These are phyloP conservation scores for Micractinium sp. DNA, from an alignment of 139 green algal species.

Conservation along the genomic window DNA sequence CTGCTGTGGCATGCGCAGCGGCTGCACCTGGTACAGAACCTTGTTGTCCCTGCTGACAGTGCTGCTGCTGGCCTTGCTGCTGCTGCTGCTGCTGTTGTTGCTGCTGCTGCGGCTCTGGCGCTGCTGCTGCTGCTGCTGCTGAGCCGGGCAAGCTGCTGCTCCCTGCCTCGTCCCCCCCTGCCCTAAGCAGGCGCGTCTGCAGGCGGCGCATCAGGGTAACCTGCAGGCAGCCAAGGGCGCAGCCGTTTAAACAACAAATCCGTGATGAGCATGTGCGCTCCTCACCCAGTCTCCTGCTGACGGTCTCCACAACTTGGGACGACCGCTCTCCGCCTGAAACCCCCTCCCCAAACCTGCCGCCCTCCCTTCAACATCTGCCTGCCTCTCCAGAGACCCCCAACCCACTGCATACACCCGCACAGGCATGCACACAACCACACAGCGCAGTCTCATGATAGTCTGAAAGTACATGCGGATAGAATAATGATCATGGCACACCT, in stretches of 20 bases:
- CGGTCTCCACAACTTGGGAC: background rate
- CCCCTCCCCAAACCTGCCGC: too few relatives aligned
- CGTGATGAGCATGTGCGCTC: background rate
- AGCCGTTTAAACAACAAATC: background rate
- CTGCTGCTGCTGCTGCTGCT: background rate
- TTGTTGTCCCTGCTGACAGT: background rate
- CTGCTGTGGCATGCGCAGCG: too few relatives aligned
- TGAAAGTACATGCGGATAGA: too few relatives aligned
- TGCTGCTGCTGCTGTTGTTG: background rate
- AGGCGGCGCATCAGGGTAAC: slow-evolving; percentile 14
- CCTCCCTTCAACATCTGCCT: background rate
- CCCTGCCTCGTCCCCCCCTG: background rate
- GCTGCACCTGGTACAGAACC: too few relatives aligned
- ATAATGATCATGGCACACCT: too few relatives aligned
- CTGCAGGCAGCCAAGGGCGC: background rate
- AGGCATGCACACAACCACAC: background rate
- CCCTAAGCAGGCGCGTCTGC: slow-evolving; percentile 7
- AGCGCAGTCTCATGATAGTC: too few relatives aligned
- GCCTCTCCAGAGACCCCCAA: background rate
- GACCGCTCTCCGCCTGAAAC: background rate
- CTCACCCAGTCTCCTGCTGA: background rate
- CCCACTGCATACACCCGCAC: background rate
- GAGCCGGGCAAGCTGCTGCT: background rate
- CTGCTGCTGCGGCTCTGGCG: background rate
- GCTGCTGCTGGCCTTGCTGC: background rate